Percentiles rank a stretch among this genome's conserved stretches.
phyloP scores from a whole-genome alignment of 768 basidiomycete species.

The Leccinum longicurvipes region DNA sequence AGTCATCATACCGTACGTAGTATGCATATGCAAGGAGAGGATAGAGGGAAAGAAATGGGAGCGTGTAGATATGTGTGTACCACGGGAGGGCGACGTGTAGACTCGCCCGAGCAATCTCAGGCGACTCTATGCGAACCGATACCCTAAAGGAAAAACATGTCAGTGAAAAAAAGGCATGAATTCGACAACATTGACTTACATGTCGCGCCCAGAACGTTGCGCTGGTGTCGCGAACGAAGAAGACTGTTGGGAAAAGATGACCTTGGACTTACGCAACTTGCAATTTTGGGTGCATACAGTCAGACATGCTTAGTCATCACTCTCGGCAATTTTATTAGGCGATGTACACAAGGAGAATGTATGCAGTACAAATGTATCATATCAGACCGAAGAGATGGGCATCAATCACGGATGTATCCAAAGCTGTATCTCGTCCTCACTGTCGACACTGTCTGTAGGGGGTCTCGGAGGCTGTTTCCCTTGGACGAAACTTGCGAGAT shows the following conservation, averaged over 20 bases:
- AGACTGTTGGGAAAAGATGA: neutral
- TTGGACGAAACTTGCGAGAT: neutral
- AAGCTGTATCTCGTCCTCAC: conserved; percentile 13
- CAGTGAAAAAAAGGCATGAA: neutral
- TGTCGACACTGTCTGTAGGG: neutral
- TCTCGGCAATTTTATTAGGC: too few species aligned
- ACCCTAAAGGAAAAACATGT: conserved; percentile 27
- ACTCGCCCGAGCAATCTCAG: conserved; percentile 65
- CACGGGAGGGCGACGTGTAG: conserved; percentile 66
- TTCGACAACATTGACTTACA: conserved; percentile 7
- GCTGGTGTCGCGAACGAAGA: too few species aligned
- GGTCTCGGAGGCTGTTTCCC: neutral
- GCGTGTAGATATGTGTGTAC: conserved; percentile 67
- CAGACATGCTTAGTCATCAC: conserved; percentile 22
- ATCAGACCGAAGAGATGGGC: neutral
- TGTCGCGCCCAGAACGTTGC: conserved; percentile 14
- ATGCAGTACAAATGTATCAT: too few species aligned
- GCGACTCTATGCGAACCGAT: conserved; percentile 53
- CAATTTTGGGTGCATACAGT: neutral
- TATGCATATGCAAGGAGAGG: conserved; percentile 89
- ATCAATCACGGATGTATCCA: conserved; percentile 14
- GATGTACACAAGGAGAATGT: too few species aligned
- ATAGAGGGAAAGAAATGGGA: conserved; percentile 78
- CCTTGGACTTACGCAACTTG: neutral
- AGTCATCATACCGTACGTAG: conserved; percentile 84